A percentile compares a stretch with the other conserved stretches of the same genome.
Conservation (phyloP, 345 rosid species). For the Streptanthus diversifolius region DNA sequence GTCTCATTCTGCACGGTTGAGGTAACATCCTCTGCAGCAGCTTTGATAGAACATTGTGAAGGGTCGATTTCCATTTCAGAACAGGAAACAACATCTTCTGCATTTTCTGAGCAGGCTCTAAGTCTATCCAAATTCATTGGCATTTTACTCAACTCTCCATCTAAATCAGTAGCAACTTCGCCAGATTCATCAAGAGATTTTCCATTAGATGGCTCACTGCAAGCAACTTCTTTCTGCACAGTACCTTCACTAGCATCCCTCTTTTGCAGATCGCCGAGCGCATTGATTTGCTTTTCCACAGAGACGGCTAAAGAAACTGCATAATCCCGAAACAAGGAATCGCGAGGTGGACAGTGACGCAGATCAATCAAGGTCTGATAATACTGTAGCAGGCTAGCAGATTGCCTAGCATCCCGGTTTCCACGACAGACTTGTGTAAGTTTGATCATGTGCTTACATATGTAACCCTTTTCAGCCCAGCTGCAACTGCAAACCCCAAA, state of each 20-base stretch:
- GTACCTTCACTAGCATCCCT: constrained; percentile 18
- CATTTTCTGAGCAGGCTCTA: constrained; percentile 1
- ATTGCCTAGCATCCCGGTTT: constrained; percentile 38
- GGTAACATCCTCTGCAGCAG: not conserved
- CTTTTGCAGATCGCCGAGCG: constrained; percentile 35
- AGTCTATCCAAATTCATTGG: not conserved
- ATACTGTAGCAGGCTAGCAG: constrained; percentile 58
- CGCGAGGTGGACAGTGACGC: constrained; percentile 55
- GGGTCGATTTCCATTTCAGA: constrained; percentile 11
- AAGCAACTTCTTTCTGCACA: constrained; percentile 19
- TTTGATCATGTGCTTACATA: constrained; percentile 79
- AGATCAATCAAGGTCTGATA: constrained; percentile 57
- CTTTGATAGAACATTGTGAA: constrained; percentile 12
- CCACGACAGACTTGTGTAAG: constrained; percentile 43
- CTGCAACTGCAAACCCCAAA: constrained; percentile 69
- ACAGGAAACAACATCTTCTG: not conserved
- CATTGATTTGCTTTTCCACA: constrained; percentile 56
- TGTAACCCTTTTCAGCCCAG: constrained; percentile 81
- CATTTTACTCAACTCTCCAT: constrained; percentile 17
- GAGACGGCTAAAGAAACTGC: constrained; percentile 61
- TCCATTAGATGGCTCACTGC: not conserved
- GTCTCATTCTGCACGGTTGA: constrained; percentile 1
- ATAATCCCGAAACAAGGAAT: constrained; percentile 78
- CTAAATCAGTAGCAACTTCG: constrained; percentile 1
- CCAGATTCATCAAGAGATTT: constrained; percentile 12